Evolutionary conservation across 768 basidiomycete species (phyloP).

Genomic region (Rhodosporidiobolus odoratus): DNA sequence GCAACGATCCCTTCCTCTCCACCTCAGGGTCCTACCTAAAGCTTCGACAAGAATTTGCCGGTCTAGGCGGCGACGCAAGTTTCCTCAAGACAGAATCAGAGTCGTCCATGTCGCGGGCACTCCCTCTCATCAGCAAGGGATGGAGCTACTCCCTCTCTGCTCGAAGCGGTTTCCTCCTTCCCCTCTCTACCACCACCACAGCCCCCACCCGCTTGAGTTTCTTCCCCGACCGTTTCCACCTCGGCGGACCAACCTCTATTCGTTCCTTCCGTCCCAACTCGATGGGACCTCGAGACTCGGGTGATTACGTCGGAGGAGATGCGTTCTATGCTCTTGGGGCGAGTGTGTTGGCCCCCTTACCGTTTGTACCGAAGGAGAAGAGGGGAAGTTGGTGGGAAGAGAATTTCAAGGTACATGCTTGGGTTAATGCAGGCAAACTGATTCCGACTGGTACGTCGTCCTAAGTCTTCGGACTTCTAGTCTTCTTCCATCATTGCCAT

Average conservation of each 20-base stretch:
- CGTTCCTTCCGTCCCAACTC: constrained; percentile 69
- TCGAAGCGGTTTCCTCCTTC: constrained; percentile 65
- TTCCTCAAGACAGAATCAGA: constrained; percentile 71
- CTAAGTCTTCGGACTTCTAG: background rate
- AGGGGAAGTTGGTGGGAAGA: constrained; percentile 9
- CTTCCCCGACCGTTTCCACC: constrained; percentile 81
- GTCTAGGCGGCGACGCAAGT: constrained; percentile 70
- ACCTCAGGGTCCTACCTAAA: constrained; percentile 62
- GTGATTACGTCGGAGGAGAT: constrained; percentile 79
- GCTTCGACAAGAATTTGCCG: constrained; percentile 62
- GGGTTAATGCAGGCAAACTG: constrained; percentile 74
- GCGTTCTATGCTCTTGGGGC: constrained; percentile 71
- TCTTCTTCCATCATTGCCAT: background rate
- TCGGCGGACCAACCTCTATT: constrained; percentile 83
- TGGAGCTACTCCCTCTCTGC: constrained; percentile 58
- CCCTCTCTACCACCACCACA: constrained; percentile 54
- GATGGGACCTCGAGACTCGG: constrained; percentile 65
- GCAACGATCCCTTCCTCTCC: constrained; percentile 63
- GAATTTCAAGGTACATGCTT: constrained; percentile 64
- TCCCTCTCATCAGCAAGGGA: constrained; percentile 41
- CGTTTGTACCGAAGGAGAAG: constrained; percentile 52
- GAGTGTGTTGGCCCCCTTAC: constrained; percentile 69
- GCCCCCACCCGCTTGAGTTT: constrained; percentile 44
- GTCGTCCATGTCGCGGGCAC: constrained; percentile 57
- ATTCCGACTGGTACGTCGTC: constrained; percentile 57